phyloP scores from a whole-genome alignment of 1,284 basidiomycete species.

The Bondarzewia mesenterica region DNA sequence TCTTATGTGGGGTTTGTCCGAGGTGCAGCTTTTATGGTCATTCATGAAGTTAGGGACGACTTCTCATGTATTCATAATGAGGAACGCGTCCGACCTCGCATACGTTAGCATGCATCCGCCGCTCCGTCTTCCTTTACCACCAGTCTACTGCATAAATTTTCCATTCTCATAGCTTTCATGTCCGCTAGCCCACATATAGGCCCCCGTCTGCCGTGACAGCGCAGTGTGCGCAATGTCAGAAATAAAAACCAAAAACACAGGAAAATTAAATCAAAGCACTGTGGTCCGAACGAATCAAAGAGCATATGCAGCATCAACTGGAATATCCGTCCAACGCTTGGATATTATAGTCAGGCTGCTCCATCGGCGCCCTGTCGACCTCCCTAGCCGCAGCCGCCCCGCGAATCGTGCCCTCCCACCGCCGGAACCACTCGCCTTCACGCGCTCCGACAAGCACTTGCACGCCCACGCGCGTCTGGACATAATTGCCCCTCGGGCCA shows the following conservation, averaged over 20 bases:
- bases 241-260: no score
- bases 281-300: no score
- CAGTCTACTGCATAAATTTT: no score
- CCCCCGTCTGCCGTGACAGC: no score
- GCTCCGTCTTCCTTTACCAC: not conserved
- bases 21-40: conserved; percentile 1
- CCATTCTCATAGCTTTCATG: no score
- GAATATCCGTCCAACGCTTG: not conserved
- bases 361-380: conserved; percentile 1
- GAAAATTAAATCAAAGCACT: no score
- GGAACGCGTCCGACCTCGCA: no score
- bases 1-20: conserved; percentile 3
- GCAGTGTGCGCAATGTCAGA: no score
- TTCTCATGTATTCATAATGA: conserved; percentile 6
- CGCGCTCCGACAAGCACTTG: conserved; percentile 43
- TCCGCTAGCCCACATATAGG: no score
- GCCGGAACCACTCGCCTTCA: conserved; percentile 72
- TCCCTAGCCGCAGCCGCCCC: conserved; percentile 15
- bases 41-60: not conserved
- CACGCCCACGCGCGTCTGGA: conserved; percentile 23
- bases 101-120: conserved; percentile 7
- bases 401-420: conserved; percentile 62
- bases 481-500: conserved; percentile 6
- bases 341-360: not conserved
- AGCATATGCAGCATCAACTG: no score